Evolutionary conservation across 2,329 filamentous ascomycete genomes (phyloP).

Genomic region (Xylariaceae sp.): DNA sequence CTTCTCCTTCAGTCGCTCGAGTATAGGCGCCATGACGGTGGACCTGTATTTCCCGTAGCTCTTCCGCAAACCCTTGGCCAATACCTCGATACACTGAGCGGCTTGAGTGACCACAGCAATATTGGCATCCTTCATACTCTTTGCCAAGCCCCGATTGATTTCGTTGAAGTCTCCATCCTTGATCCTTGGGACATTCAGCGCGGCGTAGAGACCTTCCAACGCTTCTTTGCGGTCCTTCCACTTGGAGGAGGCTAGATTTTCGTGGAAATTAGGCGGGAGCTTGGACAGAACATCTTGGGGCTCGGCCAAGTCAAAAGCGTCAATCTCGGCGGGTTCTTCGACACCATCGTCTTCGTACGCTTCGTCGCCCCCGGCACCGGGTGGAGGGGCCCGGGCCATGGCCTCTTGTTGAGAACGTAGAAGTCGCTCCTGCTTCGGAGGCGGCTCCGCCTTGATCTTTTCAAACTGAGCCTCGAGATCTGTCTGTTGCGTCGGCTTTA

Average conservation of each 20-base stretch:
- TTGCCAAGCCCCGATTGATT: constrained; percentile 75
- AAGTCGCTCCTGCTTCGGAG: constrained; percentile 85
- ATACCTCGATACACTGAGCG: constrained; percentile 82
- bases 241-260: constrained; percentile 81
- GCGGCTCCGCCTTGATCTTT: constrained; percentile 77
- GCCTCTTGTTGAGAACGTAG: constrained; percentile 85
- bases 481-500: constrained; percentile 91
- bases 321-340: constrained; percentile 66
- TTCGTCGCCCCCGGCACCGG: constrained; percentile 51
- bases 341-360: constrained; percentile 53
- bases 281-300: constrained; percentile 81
- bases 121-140: constrained; percentile 98
- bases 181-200: constrained; percentile 80
- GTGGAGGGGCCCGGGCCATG: constrained; percentile 61
- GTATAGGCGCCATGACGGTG: constrained; percentile 77
- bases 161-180: constrained; percentile 88
- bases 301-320: constrained; percentile 76
- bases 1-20: constrained; percentile 97
- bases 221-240: constrained; percentile 99
- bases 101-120: constrained; percentile 90
- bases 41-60: constrained; percentile 75
- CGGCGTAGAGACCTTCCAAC: constrained; percentile 70
- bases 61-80: constrained; percentile 79
- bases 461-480: constrained; percentile 94
- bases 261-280: constrained; percentile 73